Evolutionary conservation across 257 asterid genomes (phyloP).

Genomic region (Solanum okadae): DNA sequence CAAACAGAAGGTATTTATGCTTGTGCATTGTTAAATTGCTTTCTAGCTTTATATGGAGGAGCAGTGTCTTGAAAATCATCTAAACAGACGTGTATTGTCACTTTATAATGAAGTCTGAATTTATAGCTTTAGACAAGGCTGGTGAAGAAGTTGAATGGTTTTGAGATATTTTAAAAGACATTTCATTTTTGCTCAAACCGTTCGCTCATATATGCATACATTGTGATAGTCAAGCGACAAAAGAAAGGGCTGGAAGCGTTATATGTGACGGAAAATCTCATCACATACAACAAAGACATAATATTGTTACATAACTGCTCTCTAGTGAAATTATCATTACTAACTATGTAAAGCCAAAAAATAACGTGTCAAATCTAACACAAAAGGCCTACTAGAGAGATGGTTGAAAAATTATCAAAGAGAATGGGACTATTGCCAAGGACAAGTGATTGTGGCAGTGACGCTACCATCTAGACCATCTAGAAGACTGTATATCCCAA

Average conservation of each 20-base stretch:
- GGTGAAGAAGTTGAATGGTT: background rate
- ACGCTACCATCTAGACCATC: background rate
- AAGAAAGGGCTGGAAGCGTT: no score
- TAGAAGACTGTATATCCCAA: background rate
- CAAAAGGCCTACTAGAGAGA: background rate
- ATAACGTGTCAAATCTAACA: background rate
- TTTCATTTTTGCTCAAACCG: background rate
- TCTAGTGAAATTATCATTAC: background rate
- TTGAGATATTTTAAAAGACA: no score
- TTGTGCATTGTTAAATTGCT: background rate
- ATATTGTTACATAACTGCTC: background rate
- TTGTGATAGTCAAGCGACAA: no score
- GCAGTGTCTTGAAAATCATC: background rate
- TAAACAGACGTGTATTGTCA: no score
- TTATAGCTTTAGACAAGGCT: no score
- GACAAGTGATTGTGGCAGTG: background rate
- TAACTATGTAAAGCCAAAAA: background rate
- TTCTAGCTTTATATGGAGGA: background rate
- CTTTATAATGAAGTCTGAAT: background rate
- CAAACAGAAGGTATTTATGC: background rate
- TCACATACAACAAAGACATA: background rate
- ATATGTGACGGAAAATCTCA: no score
- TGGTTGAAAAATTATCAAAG: background rate
- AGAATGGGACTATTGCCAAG: background rate
- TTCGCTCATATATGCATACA: background rate